Conservation (phyloP, 257 asterid species). For the Solanum infundibuliforme region DNA sequence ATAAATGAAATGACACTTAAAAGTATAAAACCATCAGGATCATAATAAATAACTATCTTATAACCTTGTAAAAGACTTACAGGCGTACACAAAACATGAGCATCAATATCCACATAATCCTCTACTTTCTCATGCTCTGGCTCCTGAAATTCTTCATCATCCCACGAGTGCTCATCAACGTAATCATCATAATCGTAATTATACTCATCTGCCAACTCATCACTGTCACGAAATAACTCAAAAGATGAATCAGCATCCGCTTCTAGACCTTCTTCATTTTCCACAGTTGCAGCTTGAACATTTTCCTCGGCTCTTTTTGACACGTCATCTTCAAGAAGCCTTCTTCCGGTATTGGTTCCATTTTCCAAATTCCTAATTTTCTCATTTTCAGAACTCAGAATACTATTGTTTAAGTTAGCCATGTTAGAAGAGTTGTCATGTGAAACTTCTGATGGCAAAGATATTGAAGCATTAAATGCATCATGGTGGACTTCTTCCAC, state of each 20-base stretch:
- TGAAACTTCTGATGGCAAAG: constrained; percentile 18
- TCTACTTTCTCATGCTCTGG: constrained; percentile 75
- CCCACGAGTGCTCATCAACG: constrained; percentile 81
- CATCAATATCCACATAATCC: constrained; percentile 82
- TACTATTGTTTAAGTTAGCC: constrained; percentile 29
- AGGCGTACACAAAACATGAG: constrained; percentile 89
- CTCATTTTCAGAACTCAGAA: constrained; percentile 41
- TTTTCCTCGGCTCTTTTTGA: constrained; percentile 23
- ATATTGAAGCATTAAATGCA: constrained; percentile 17
- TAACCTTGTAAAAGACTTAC: constrained; percentile 36
- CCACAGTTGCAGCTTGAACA: constrained; percentile 65
- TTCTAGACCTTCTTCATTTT: constrained; percentile 77
- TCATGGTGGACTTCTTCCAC: constrained; percentile 3
- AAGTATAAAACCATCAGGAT: background rate
- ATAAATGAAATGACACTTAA: background rate
- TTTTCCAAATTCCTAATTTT: constrained; percentile 24
- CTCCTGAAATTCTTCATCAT: constrained; percentile 86
- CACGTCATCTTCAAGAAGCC: constrained; percentile 64
- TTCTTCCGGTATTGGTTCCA: constrained; percentile 45
- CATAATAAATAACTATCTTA: background rate
- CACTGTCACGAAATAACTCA: constrained; percentile 74
- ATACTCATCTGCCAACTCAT: constrained; percentile 92
- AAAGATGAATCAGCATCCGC: constrained; percentile 92
- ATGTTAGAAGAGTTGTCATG: constrained; percentile 36
- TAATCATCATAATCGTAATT: constrained; percentile 91